Conservation (phyloP, 2,329 filamentous ascomycete species). For the Rhexocercosporidium sp. region DNA sequence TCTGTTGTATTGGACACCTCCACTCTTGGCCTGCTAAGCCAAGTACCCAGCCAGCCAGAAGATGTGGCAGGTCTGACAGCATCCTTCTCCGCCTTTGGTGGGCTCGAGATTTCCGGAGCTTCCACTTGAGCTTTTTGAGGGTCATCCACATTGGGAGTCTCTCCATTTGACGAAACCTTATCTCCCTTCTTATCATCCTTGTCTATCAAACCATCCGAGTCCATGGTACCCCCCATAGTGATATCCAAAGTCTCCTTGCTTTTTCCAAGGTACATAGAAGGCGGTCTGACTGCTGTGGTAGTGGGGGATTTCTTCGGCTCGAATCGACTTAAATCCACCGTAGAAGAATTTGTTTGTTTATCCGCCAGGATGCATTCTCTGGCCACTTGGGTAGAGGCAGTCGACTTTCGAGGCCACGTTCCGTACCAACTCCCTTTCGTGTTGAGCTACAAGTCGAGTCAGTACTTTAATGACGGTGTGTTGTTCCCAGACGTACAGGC, state of each 20-base stretch:
- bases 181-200: constrained; percentile 13
- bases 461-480: constrained; percentile 8
- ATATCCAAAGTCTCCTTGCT: constrained; percentile 43
- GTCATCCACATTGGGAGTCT: constrained; percentile 11
- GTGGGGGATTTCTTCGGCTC: constrained; percentile 35
- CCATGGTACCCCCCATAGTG: constrained; percentile 35
- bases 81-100: constrained; percentile 4
- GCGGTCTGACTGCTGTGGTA: constrained; percentile 33
- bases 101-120: neutral
- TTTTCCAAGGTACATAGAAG: constrained; percentile 42
- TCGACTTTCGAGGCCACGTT: constrained; percentile 63
- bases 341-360: constrained; percentile 37
- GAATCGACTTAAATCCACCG: constrained; percentile 38
- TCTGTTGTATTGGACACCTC: constrained; percentile 12
- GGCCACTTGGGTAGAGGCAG: constrained; percentile 63
- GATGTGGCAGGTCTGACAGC: constrained; percentile 40
- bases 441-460: constrained; percentile 31
- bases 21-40: constrained; percentile 49
- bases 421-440: constrained; percentile 62
- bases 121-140: neutral
- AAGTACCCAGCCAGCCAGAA: constrained; percentile 61
- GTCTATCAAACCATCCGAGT: constrained; percentile 19
- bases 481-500: constrained; percentile 18
- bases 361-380: constrained; percentile 65
- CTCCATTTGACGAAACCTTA: neutral